Base-by-base conservation (phyloP, 1,139 yeast species). In the Magnusiomyces tetraspermus region DNA sequence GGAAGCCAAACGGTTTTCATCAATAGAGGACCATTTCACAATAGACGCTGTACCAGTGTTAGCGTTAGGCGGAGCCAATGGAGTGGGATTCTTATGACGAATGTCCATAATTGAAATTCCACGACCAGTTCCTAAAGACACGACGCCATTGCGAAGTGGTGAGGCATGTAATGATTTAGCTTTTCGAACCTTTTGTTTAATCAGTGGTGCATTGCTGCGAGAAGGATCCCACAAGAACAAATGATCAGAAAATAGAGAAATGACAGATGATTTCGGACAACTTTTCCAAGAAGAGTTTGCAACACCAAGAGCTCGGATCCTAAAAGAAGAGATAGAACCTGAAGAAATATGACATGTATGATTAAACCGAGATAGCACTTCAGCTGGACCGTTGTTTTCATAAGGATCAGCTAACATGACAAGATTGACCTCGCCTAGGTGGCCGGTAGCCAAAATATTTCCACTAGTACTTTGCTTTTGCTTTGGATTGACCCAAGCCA, bases 21-120 rank as follows among this genome's bases (percentile, higher is more conserved):
- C 76, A 6, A 67, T 63, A 1, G 83, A 77, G 50, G 82, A 77
- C 94, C 95, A 86, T 62, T 74, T 76, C 49, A 83, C 78, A 28
- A 70, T 58, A 46, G 76, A 75, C 0, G 75, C 71, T 33, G 67
- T 60, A 13, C 65, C 63, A 47, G 60, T 61, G 52, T 67, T 68
- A 24, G 60, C 65, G 19, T 65, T 64, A 3, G 80, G 79, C 0
- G 77, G 75, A 55, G 74, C 72, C 6, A 76, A 68, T 1, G 76
- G 74, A 1, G 70, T 58, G 0, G 71, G 60, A 33, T 63, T 61
- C 26, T 64, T 62, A 17, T 74, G 72, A 58, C 94, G 73, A 55
- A 83, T 67, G 64, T 86, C 95, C 60, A 80, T 75, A 50, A 86
- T 67, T 0, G 90, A 80, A 2, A 85, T 76, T 1, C 95, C 95